phyloP scores from a whole-genome alignment of 192 early-diverging fungal species.

The Gaertneriomyces sp. region DNA sequence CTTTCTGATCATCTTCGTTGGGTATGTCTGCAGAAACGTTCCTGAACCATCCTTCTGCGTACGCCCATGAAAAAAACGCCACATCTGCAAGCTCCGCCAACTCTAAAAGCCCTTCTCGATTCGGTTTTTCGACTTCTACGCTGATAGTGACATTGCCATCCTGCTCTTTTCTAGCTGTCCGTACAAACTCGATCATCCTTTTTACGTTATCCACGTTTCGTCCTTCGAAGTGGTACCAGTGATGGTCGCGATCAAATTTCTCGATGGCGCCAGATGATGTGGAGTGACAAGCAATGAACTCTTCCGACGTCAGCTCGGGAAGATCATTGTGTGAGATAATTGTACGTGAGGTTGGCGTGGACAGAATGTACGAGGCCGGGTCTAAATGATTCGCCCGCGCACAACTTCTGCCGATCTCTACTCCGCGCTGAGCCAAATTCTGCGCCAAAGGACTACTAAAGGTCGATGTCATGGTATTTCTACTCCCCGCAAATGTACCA shows the following conservation, averaged over 20 bases:
- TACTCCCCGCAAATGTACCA: not conserved
- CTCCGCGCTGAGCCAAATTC: not conserved
- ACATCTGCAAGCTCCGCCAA: not conserved
- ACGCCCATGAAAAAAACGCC: not conserved
- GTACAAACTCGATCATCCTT: constrained; percentile 1
- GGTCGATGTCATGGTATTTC: not conserved
- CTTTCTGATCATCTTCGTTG: no score
- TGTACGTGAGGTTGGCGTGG: constrained; percentile 12
- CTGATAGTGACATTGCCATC: not conserved
- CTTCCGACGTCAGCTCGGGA: constrained; percentile 6
- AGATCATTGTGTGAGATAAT: constrained; percentile 15
- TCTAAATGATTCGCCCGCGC: not conserved
- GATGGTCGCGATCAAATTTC: not conserved
- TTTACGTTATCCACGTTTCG: constrained; percentile 3
- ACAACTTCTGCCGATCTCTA: not conserved
- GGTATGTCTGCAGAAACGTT: no score
- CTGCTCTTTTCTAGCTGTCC: not conserved
- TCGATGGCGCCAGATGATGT: not conserved
- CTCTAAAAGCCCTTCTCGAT: not conserved
- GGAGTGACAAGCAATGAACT: not conserved
- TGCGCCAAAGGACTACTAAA: not conserved
- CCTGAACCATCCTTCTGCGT: not conserved
- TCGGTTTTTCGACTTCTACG: constrained; percentile 5
- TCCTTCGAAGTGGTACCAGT: constrained; percentile 15
- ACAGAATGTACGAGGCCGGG: constrained; percentile 6